A percentile compares a stretch with the other conserved stretches of the same genome.
Conservation (phyloP, 2,329 filamentous ascomycete genomes). For the Xylariales sp. region DNA sequence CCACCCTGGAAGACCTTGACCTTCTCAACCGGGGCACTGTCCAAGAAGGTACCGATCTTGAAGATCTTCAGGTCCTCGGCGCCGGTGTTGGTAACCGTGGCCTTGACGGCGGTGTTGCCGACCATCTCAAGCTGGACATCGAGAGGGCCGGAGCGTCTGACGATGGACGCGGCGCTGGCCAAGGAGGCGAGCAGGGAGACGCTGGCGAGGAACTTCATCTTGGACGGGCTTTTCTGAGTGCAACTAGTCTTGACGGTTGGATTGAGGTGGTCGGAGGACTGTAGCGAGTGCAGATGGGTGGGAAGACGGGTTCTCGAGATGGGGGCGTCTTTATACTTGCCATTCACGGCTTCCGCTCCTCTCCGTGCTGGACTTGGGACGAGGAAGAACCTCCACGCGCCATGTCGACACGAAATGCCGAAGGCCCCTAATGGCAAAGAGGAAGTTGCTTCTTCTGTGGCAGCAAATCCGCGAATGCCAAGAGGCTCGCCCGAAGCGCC, state of each 20-base stretch:
- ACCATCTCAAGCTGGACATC: conserved; percentile 42
- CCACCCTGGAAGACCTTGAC: conserved; percentile 43
- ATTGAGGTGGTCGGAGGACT: neutral
- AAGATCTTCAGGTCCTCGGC: conserved; percentile 44
- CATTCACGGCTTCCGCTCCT: neutral
- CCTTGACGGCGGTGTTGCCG: conserved; percentile 50
- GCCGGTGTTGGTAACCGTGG: conserved; percentile 49
- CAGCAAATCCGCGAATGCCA: neutral
- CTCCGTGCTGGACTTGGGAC: neutral
- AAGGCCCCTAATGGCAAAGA: conserved; percentile 4
- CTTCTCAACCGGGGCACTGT: conserved; percentile 49
- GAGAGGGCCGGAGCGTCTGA: conserved; percentile 24
- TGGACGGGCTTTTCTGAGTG: conserved; percentile 10
- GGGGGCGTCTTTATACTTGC: conserved; percentile 1
- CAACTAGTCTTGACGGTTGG: conserved; percentile 5
- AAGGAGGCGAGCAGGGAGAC: conserved; percentile 31
- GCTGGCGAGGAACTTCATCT: conserved; percentile 35
- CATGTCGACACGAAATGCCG: neutral
- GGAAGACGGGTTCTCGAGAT: conserved; percentile 5
- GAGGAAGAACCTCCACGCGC: neutral
- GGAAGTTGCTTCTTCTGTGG: conserved; percentile 1
- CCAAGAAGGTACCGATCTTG: conserved; percentile 49
- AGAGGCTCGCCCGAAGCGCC: neutral
- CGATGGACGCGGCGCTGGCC: conserved; percentile 23
- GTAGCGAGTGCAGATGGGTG: neutral